Evolutionary conservation across 768 basidiomycete genomes (phyloP).

Genomic region (Filobasidium floriforme): DNA sequence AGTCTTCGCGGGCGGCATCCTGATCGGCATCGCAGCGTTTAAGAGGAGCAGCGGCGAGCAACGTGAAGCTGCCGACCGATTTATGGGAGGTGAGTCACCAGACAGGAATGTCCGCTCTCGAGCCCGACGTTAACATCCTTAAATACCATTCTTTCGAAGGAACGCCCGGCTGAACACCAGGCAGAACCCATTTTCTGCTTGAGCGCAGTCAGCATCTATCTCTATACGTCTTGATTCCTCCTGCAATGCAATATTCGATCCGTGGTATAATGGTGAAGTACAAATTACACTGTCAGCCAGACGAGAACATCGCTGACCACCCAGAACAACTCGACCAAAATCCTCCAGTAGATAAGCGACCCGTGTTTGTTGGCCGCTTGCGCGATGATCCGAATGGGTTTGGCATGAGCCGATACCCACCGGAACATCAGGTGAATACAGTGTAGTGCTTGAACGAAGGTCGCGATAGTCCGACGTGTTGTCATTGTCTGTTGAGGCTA

Average conservation of each 20-base stretch:
- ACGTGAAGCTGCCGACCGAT: slow-evolving; percentile 17
- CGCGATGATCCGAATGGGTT: not conserved
- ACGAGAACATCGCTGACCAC: not conserved
- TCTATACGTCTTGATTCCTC: no score
- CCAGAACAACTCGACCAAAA: not conserved
- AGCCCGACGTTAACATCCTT: not conserved
- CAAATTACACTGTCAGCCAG: not conserved
- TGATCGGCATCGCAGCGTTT: slow-evolving; percentile 43
- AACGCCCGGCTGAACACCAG: no score
- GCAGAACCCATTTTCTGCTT: no score
- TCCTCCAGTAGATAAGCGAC: not conserved
- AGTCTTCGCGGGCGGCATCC: slow-evolving; percentile 41
- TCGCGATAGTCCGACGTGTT: not conserved
- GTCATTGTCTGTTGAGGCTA: not conserved
- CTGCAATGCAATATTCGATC: no score
- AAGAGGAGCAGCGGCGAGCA: slow-evolving; percentile 36
- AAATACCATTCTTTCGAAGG: no score
- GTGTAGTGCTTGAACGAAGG: not conserved
- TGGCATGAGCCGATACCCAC: not conserved
- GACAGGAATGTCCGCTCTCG: not conserved
- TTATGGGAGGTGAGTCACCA: slow-evolving; percentile 5
- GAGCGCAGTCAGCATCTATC: no score
- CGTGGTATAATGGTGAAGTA: no score
- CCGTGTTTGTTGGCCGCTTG: not conserved
- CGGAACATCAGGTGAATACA: not conserved